Percentiles rank a stretch among this genome's conserved stretches.
phyloP scores from a whole-genome alignment of 352 stramenopile species.

The Globisporangium solare region DNA sequence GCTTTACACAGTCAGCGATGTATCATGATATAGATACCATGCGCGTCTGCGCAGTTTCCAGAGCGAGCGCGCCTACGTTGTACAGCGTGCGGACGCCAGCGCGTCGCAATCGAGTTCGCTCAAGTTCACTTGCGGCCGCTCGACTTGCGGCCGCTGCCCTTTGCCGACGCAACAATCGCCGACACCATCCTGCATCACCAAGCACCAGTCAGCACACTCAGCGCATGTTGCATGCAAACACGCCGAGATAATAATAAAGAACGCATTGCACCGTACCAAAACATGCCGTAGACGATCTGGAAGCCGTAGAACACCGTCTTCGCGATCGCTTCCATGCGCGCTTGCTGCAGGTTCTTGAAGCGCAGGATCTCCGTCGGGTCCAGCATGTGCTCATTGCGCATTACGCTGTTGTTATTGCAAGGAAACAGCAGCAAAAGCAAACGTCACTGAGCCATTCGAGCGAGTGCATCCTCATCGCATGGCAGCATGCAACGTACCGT shows the following conservation, averaged over 20 bases:
- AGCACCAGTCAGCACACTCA: not conserved
- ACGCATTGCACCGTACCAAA: conserved; percentile 47
- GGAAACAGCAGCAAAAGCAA: not conserved
- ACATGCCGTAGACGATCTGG: conserved; percentile 89
- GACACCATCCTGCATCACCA: conserved; percentile 66
- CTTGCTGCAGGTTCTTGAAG: conserved; percentile 81
- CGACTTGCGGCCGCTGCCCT: conserved; percentile 21
- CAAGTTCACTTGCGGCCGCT: conserved; percentile 10
- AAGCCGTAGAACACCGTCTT: conserved; percentile 86
- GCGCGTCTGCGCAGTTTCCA: no score
- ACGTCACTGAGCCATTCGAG: not conserved
- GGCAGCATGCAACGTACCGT: conserved; percentile 31
- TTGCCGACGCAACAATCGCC: conserved; percentile 70
- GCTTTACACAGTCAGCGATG: not conserved
- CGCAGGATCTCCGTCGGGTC: conserved; percentile 85
- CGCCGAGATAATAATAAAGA: no score
- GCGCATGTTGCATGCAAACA: no score
- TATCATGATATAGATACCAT: not conserved
- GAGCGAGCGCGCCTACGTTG: no score
- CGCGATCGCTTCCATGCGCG: conserved; percentile 72
- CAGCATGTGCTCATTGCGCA: conserved; percentile 78
- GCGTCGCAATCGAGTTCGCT: not conserved
- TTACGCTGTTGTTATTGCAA: conserved; percentile 24
- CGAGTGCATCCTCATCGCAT: not conserved
- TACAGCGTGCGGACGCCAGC: no score